Conservation (phyloP, 495 filamentous ascomycete genomes). For the Saxophila tyrrhenica region DNA sequence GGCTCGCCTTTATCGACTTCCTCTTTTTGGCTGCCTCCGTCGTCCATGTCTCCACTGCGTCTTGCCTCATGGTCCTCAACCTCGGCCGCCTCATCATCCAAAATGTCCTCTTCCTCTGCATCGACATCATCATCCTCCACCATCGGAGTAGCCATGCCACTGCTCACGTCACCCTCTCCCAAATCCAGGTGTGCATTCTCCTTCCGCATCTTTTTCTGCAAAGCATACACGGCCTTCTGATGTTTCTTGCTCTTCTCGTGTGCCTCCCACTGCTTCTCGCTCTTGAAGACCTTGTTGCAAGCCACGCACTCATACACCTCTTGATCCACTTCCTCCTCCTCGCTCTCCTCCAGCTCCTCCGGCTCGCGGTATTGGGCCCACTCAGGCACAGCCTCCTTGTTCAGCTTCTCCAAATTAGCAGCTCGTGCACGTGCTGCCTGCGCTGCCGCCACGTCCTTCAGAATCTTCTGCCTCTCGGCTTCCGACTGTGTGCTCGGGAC, state of each 20-base stretch:
- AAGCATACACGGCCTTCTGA: constrained; percentile 64
- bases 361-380: constrained; percentile 57
- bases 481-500: constrained; percentile 57
- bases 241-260: constrained; percentile 98
- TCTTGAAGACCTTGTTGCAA: constrained; percentile 88
- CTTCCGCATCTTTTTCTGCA: constrained; percentile 71
- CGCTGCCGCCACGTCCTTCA: constrained; percentile 66
- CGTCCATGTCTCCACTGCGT: neutral
- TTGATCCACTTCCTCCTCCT: constrained; percentile 41
- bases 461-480: constrained; percentile 63
- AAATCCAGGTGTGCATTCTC: constrained; percentile 56
- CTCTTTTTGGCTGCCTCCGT: neutral
- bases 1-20: neutral
- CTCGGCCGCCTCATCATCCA: constrained; percentile 16
- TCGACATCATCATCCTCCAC: constrained; percentile 30
- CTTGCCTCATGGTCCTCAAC: neutral
- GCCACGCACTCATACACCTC: constrained; percentile 77
- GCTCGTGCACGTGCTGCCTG: constrained; percentile 78
- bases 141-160: constrained; percentile 28
- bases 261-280: constrained; percentile 79
- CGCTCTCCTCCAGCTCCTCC: constrained; percentile 45
- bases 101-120: constrained; percentile 3
- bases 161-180: constrained; percentile 23
- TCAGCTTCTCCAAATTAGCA: constrained; percentile 63
- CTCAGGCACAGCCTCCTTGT: constrained; percentile 51